These are phyloP conservation scores for Parastagonospora nodorum DNA, from an alignment of 2,329 filamentous ascomycete genomes.

Conservation along the genomic window DNA sequence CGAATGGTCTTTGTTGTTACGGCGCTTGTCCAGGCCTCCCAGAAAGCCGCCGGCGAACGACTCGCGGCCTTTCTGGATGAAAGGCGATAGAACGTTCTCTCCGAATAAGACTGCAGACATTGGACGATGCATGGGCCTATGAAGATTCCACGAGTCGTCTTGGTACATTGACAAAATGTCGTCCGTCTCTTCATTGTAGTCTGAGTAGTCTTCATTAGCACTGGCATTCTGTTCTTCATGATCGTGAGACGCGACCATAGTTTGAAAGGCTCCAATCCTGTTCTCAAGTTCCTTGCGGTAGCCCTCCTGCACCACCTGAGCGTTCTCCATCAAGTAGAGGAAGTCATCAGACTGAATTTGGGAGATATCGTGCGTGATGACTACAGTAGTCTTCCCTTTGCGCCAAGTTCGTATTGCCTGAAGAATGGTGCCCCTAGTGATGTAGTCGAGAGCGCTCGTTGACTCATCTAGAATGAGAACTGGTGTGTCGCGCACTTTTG, in stretches of 20 bases:
- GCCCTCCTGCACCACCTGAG: constrained; percentile 71
- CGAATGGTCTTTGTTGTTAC: neutral
- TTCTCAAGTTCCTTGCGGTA: constrained; percentile 61
- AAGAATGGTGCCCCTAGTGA: constrained; percentile 70
- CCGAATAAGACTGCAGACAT: constrained; percentile 22
- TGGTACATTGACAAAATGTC: constrained; percentile 23
- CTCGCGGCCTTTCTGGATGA: constrained; percentile 5
- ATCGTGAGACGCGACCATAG: constrained; percentile 21
- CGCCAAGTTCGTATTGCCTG: constrained; percentile 79
- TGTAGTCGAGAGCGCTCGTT: constrained; percentile 83
- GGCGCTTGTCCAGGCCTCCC: neutral
- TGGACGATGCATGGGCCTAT: constrained; percentile 16
- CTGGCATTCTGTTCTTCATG: constrained; percentile 6
- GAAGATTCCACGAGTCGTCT: constrained; percentile 14
- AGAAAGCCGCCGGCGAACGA: constrained; percentile 2
- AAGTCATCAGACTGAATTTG: constrained; percentile 76
- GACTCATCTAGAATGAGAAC: constrained; percentile 88
- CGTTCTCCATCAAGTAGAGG: constrained; percentile 77
- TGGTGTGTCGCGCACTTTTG: constrained; percentile 74
- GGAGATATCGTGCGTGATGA: constrained; percentile 88
- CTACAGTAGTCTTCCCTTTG: constrained; percentile 79
- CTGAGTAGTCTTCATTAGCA: constrained; percentile 3
- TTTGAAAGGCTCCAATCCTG: constrained; percentile 53
- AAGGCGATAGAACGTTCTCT: constrained; percentile 23
- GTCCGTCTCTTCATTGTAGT: constrained; percentile 17